These are phyloP conservation scores for Penicillium atrosanguineum DNA, from an alignment of 495 filamentous ascomycete species.

Conservation along the genomic window DNA sequence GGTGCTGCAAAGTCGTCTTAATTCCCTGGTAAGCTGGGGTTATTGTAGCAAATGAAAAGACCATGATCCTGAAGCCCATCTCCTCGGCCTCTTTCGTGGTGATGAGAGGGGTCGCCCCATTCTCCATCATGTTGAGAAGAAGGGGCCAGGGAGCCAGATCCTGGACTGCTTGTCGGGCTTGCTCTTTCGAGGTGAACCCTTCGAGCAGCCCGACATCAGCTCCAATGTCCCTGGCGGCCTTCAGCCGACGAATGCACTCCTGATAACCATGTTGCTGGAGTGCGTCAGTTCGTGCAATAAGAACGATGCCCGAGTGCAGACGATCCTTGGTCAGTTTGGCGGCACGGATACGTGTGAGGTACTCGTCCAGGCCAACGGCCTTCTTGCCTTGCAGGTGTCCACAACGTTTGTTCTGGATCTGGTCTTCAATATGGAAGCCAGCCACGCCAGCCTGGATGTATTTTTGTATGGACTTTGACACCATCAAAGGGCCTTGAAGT, in stretches of 20 bases:
- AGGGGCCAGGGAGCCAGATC: conserved; percentile 58
- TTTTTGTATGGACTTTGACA: conserved; percentile 59
- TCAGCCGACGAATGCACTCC: conserved; percentile 54
- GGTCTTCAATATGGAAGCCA: conserved; percentile 71
- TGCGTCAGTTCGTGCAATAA: conserved; percentile 69
- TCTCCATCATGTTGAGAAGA: conserved; percentile 62
- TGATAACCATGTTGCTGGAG: conserved; percentile 63
- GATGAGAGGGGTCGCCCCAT: conserved; percentile 57
- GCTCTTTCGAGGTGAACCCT: conserved; percentile 55
- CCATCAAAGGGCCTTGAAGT: conserved; percentile 55
- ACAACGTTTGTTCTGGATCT: conserved; percentile 64
- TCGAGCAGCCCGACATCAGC: conserved; percentile 68
- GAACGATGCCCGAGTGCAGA: conserved; percentile 56
- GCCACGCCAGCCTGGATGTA: conserved; percentile 69
- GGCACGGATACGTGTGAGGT: conserved; percentile 54
- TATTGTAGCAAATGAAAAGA: conserved; percentile 54
- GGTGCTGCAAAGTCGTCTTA: no score
- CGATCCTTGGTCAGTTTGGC: conserved; percentile 48
- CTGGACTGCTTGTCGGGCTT: conserved; percentile 49
- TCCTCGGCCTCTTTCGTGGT: conserved; percentile 54
- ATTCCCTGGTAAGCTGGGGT: conserved; percentile 53
- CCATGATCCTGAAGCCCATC: conserved; percentile 63
- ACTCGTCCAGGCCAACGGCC: conserved; percentile 53
- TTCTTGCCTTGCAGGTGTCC: conserved; percentile 62
- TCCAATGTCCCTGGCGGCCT: conserved; percentile 53